These are phyloP conservation scores for Syzygium aqueum DNA, from an alignment of 345 rosid species.

Conservation along the genomic window DNA sequence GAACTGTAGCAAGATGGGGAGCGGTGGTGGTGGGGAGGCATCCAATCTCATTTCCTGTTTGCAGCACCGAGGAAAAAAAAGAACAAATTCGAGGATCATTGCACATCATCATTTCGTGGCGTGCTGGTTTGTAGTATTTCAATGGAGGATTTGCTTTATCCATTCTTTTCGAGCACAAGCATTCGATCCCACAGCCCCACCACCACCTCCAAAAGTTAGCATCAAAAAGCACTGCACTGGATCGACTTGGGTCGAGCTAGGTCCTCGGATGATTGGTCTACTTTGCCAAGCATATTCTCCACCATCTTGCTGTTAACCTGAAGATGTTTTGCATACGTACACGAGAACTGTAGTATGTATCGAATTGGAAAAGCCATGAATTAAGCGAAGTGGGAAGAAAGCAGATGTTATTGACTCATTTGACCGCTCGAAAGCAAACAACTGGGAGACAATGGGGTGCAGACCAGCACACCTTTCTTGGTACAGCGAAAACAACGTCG, in stretches of 20 bases:
- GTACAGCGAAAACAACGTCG: neutral
- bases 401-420: neutral
- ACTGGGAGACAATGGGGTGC: neutral
- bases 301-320: neutral
- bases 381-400: neutral
- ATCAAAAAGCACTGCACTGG: neutral
- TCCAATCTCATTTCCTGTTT: neutral
- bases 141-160: neutral
- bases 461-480: neutral
- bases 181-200: neutral
- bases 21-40: neutral
- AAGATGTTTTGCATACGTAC: neutral
- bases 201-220: neutral
- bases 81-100: slow-evolving; percentile 13
- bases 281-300: neutral
- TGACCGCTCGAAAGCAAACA: neutral
- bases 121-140: neutral
- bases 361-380: neutral
- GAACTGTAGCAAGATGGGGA: neutral
- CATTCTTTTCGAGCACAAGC: slow-evolving; percentile 7
- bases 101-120: slow-evolving; percentile 7
- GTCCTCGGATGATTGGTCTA: neutral
- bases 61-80: neutral
- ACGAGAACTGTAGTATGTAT: neutral
- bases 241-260: neutral